Percentiles rank a stretch among this genome's conserved stretches.
phyloP scores from a whole-genome alignment of 2,329 filamentous ascomycete genomes.

The Fusarium albidum region DNA sequence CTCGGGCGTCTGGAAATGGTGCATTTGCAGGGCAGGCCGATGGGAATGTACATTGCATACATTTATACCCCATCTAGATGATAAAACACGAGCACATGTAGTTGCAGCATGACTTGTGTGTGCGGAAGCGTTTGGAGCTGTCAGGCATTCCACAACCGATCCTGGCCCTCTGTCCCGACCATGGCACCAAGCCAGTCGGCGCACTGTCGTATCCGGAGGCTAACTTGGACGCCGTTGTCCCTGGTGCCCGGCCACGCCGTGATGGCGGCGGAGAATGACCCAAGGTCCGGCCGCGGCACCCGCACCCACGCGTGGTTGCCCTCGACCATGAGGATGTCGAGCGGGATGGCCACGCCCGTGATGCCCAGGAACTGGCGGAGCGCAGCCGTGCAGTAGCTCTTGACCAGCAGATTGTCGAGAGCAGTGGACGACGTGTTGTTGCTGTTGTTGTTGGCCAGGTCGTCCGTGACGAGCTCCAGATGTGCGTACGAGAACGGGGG shows the following conservation, averaged over 20 bases:
- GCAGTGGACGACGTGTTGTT: constrained; percentile 24
- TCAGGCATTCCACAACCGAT: constrained; percentile 57
- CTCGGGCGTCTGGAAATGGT: constrained; percentile 40
- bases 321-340: constrained; percentile 74
- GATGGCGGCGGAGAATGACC: constrained; percentile 68
- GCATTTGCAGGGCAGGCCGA: constrained; percentile 36
- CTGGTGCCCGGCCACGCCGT: constrained; percentile 68
- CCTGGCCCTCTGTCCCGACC: constrained; percentile 56
- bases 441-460: constrained; percentile 24
- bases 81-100: constrained; percentile 27
- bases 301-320: constrained; percentile 69
- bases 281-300: constrained; percentile 67
- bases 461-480: constrained; percentile 55
- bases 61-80: constrained; percentile 40
- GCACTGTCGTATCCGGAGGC: constrained; percentile 63
- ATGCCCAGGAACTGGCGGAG: constrained; percentile 75
- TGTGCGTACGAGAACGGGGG: constrained; percentile 66
- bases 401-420: constrained; percentile 70
- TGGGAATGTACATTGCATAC: constrained; percentile 39
- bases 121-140: neutral
- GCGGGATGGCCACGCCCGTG: constrained; percentile 70
- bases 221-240: constrained; percentile 53
- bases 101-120: constrained; percentile 23
- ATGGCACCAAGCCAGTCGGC: constrained; percentile 72
- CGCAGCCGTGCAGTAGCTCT: constrained; percentile 69